Conservation (phyloP, 352 stramenopile genomes). For the Globisporangium acanthophoron region DNA sequence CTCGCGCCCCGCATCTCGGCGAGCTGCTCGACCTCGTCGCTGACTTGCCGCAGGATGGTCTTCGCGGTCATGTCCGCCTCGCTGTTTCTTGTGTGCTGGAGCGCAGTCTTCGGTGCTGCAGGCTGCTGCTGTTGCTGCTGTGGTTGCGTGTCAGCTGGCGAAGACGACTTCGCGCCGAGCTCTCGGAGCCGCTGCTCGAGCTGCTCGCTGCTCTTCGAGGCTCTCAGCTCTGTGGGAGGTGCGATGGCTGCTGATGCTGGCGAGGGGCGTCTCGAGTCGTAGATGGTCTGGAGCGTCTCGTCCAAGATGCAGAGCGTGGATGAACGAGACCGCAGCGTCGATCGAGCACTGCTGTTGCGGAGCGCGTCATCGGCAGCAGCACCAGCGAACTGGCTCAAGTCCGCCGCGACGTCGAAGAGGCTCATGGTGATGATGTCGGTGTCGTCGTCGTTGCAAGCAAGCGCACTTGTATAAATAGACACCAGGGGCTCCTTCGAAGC, state of each 20-base stretch:
- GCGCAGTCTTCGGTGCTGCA: not conserved
- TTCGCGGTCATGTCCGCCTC: slow-evolving; percentile 36
- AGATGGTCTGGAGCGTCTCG: slow-evolving; percentile 48
- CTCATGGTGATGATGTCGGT: slow-evolving; percentile 15
- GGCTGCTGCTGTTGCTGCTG: not conserved
- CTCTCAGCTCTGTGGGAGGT: not conserved
- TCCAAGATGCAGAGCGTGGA: slow-evolving; percentile 37
- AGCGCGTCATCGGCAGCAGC: not conserved
- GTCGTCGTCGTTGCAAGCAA: too few relatives aligned
- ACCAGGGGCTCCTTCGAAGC: too few relatives aligned
- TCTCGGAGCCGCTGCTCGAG: slow-evolving; percentile 8
- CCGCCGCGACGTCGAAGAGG: slow-evolving; percentile 57
- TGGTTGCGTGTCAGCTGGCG: not conserved
- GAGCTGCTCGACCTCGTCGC: slow-evolving; percentile 39
- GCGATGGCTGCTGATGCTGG: not conserved
- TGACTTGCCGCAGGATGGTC: slow-evolving; percentile 32
- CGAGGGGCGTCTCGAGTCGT: slow-evolving; percentile 12
- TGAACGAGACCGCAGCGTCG: slow-evolving; percentile 8
- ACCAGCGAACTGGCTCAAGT: slow-evolving; percentile 37
- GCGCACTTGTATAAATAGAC: not conserved
- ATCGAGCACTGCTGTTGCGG: too few relatives aligned
- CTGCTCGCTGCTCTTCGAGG: slow-evolving; percentile 4
- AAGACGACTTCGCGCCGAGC: not conserved
- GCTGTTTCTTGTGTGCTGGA: not conserved
- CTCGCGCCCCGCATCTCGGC: not conserved